These are phyloP conservation scores for Mycocentrospora acerina DNA, from an alignment of 2,329 filamentous ascomycete genomes.

Conservation along the genomic window DNA sequence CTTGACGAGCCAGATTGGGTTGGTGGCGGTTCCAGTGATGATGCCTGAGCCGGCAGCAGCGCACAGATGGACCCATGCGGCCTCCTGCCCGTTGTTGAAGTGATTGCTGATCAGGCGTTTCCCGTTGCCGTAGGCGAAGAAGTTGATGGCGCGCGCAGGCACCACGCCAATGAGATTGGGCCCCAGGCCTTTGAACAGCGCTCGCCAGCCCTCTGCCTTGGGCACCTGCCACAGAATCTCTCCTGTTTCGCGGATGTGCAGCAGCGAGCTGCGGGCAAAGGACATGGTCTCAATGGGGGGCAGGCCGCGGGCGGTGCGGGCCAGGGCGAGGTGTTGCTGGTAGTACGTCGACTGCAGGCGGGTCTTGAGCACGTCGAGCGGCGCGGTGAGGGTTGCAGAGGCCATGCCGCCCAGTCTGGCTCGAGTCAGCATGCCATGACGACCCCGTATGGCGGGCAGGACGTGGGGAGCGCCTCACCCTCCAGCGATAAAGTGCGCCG, in stretches of 20 bases:
- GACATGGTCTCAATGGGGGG: slow-evolving; percentile 60
- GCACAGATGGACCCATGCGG: slow-evolving; percentile 74
- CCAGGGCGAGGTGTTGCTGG: slow-evolving; percentile 74
- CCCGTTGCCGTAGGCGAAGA: slow-evolving; percentile 89
- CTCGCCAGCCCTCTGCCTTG: slow-evolving; percentile 77
- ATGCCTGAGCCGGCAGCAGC: slow-evolving; percentile 79
- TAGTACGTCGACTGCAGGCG: slow-evolving; percentile 94
- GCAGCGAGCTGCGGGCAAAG: slow-evolving; percentile 64
- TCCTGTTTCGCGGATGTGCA: slow-evolving; percentile 82
- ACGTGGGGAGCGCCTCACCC: slow-evolving; percentile 57
- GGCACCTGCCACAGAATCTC: slow-evolving; percentile 83
- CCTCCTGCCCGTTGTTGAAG: slow-evolving; percentile 69
- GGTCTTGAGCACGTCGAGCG: slow-evolving; percentile 91
- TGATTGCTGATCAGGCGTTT: slow-evolving; percentile 78
- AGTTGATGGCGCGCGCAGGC: slow-evolving; percentile 87
- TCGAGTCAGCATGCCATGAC: slow-evolving; percentile 14
- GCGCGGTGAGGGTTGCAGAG: slow-evolving; percentile 86
- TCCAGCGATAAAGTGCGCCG: slow-evolving; percentile 90
- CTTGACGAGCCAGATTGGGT: slow-evolving; percentile 96
- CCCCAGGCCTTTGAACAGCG: slow-evolving; percentile 89
- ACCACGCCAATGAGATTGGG: slow-evolving; percentile 89
- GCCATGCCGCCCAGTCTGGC: slow-evolving; percentile 83
- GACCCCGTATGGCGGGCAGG: slow-evolving; percentile 31
- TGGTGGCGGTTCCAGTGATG: slow-evolving; percentile 85
- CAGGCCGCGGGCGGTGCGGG: slow-evolving; percentile 60